Evolutionary conservation across 495 filamentous ascomycete genomes (phyloP).

Genomic region (Evansstolkia leycettana): DNA sequence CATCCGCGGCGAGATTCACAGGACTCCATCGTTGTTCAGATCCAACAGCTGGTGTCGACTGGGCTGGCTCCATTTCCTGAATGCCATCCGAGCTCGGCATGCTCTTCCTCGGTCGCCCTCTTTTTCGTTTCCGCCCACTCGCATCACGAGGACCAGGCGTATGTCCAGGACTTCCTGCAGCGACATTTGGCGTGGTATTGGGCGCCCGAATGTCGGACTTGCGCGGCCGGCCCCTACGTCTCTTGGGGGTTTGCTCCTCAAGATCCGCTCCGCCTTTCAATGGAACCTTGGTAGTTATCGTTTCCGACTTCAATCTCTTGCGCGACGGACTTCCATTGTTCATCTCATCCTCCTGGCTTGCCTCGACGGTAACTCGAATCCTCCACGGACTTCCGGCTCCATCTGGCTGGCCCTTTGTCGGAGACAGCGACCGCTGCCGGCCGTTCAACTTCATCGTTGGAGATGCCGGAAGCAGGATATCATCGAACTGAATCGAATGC

Average conservation of each 20-base stretch:
- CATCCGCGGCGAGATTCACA: constrained; percentile 8
- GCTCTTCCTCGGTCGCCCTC: constrained; percentile 29
- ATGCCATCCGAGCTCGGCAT: constrained; percentile 11
- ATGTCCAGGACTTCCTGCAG: constrained; percentile 21
- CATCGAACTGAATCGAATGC: constrained; percentile 33
- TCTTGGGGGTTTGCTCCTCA: constrained; percentile 22
- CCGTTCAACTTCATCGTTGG: constrained; percentile 22
- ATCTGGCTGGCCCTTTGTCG: constrained; percentile 22
- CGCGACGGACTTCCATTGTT: constrained; percentile 18
- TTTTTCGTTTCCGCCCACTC: constrained; percentile 18
- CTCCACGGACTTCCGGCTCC: constrained; percentile 42
- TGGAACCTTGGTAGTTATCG: constrained; percentile 40
- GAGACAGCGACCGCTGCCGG: constrained; percentile 21
- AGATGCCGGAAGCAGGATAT: constrained; percentile 31
- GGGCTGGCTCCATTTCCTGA: neutral
- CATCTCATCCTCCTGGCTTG: constrained; percentile 36
- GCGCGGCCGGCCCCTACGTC: constrained; percentile 30
- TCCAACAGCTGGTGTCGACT: constrained; percentile 7
- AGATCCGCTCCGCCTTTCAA: constrained; percentile 33
- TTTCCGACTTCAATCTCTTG: constrained; percentile 26
- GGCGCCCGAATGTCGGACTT: constrained; percentile 23
- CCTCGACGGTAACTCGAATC: constrained; percentile 46
- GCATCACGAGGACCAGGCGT: constrained; percentile 15
- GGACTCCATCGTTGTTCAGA: constrained; percentile 7
- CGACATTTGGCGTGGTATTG: constrained; percentile 20